Base-by-base conservation (phyloP, 345 rosid species). In the Acer negundo region DNA sequence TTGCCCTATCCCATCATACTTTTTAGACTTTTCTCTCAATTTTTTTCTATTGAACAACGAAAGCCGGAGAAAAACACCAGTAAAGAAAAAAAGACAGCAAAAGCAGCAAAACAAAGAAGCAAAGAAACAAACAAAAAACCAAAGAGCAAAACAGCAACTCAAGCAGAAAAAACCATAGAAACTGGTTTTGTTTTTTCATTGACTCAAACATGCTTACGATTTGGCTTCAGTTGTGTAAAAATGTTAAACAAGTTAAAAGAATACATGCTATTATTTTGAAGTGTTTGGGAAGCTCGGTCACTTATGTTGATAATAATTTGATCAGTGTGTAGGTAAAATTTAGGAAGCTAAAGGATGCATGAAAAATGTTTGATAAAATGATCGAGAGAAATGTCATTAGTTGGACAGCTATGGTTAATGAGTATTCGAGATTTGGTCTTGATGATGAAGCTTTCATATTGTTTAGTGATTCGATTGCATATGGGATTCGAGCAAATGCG, bases 331-430 rank as follows among this genome's bases (percentile, higher is more conserved):
- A 89, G 7, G 73, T 86, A 49, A 86, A 83, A 72, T 47, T 81
- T 4, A 86, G 90, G 7, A 81, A 80, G 77, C 77, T 89, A 59
- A 35, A 1, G 35, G 89, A 88, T 59, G 97, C 93, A 28, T 88
- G 92, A 9, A 88, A 83, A 46, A 92, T 90, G 97, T 93, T 93
- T 73, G 99, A 93, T 56, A 80, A 83, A 85, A 90, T 92, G 95
- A 86, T 53, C 40, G 81, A 86, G 0, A 81, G 89, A 80, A 88
- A 89, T 80, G 94, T 91, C 17, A 93, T 92, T 70, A 87, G 86
- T 74, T 93, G 97, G 98, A 89, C 97, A 3, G 93, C 97, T 0
- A 82, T 95, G 87, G 83, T 93, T 61, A 85, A 90, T 83, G 97
- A 90, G 74, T 92, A 88, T 67, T 75, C 77, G 63, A 86, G 80